Base-by-base conservation (phyloP, 345 rosid species). In the Eucalyptus regnans region DNA sequence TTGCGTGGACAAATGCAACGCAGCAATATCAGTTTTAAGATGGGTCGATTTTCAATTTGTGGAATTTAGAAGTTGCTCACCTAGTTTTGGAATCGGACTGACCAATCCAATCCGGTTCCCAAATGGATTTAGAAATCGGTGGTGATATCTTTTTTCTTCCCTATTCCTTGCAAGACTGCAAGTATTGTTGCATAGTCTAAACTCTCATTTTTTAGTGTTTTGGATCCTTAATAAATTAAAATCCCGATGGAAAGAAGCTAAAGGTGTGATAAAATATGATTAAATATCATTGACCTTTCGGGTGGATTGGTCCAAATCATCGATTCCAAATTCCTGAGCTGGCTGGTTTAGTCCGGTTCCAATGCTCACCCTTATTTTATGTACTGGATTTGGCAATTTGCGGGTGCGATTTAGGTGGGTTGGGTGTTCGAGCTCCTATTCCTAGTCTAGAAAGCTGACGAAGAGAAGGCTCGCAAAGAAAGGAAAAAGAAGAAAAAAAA, bases 251-350 rank as follows among this genome's bases (percentile, higher is more conserved):
- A 9, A 56, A 56, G 12, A 23, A 9, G 27, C 5, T 56, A 56
- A 56, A 22, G 5, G 12, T 56, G 12, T 23, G 27, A 23, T 9
- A 22, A 56, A 22, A 9, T 56, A 22, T 22, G 62, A 56, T 56
- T 1, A 56, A 56, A 56, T 56, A 56, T 56, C 1, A 22, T 56
- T 0, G 1, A 52, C 2, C 4, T 17, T 22, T 56, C 2, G 0
- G 5, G 3, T 22, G 5, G 1, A 22, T 56, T 56, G 62, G 11
- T 56, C 62, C 62, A 22, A 8, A 56, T 23, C 62, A 56, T 8
- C 6, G 2, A 56, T 56, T 56, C 29, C 62, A 4, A 56, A 56
- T 56, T 22, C 62, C 12, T 8, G 3, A 56, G 62, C 12, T 9
- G 62, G 62, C 27, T 2, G 62, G 62, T 56, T 56, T 56, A 23